Percentiles rank a stretch among this genome's conserved stretches.
phyloP scores from a whole-genome alignment of 345 rosid genomes.

The Euphorbia peplus region DNA sequence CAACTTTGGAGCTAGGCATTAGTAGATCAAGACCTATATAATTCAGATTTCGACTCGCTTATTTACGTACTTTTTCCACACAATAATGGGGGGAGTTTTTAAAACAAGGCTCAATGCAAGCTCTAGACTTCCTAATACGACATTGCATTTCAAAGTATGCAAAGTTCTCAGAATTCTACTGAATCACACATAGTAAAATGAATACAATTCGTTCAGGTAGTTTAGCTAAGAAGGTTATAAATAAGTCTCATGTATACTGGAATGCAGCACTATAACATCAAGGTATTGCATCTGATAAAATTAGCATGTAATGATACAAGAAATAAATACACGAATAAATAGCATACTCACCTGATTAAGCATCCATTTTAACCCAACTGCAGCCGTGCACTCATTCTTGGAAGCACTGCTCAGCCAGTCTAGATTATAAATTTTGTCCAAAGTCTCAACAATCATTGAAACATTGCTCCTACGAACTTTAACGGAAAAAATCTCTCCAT shows the following conservation, averaged over 20 bases:
- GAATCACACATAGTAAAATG: neutral
- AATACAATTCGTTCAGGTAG: neutral
- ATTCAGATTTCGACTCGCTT: too few species aligned
- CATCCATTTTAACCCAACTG: conserved; percentile 99
- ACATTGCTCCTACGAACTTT: conserved; percentile 82
- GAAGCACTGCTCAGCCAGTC: conserved; percentile 97
- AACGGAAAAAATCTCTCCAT: conserved; percentile 93
- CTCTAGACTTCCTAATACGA: neutral
- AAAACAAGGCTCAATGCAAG: too few species aligned
- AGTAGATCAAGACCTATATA: too few species aligned
- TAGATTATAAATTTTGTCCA: conserved; percentile 76
- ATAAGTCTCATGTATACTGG: neutral
- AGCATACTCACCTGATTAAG: conserved; percentile 78
- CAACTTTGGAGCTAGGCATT: too few species aligned
- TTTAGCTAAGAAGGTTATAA: neutral
- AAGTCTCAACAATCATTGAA: conserved; percentile 65
- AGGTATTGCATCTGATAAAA: neutral
- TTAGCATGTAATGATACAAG: neutral
- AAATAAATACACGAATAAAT: neutral
- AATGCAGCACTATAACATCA: neutral
- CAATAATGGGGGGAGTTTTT: too few species aligned
- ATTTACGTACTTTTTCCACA: too few species aligned
- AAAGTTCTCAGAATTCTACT: neutral
- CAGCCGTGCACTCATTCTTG: conserved; percentile 96
- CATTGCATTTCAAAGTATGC: neutral